phyloP scores from a whole-genome alignment of 75 land plant species.

The Ceratopteris richardii region DNA sequence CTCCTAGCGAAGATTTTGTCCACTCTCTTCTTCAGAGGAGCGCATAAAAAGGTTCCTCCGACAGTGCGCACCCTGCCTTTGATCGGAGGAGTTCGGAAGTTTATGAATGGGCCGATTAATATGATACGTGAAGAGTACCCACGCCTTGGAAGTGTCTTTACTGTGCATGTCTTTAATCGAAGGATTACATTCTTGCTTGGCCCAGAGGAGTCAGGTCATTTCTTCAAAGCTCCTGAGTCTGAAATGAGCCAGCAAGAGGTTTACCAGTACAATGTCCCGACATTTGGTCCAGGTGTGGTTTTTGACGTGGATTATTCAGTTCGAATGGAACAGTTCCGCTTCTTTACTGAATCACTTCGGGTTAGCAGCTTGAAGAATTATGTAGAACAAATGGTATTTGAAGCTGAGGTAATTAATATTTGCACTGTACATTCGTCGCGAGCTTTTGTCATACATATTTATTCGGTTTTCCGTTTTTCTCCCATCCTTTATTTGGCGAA shows the following conservation, averaged over 20 bases:
- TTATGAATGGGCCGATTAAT: conserved; percentile 76
- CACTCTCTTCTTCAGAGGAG: not conserved
- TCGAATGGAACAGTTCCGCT: conserved; percentile 96
- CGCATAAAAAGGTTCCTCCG: not conserved
- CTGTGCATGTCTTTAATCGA: conserved; percentile 49
- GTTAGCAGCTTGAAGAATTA: conserved; percentile 78
- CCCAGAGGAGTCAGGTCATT: conserved; percentile 87
- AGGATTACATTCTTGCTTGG: conserved; percentile 82
- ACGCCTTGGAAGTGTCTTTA: too few species aligned
- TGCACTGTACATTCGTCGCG: too few species aligned
- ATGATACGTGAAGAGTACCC: conserved; percentile 85
- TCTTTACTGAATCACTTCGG: conserved; percentile 86
- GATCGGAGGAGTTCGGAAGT: conserved; percentile 66
- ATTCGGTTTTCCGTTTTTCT: too few species aligned
- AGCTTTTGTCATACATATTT: too few species aligned
- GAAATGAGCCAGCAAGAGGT: too few species aligned
- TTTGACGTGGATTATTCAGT: too few species aligned
- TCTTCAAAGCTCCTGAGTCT: conserved; percentile 88
- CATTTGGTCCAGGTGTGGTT: too few species aligned
- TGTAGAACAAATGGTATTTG: conserved; percentile 82
- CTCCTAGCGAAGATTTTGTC: not conserved
- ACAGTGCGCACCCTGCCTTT: conserved; percentile 32
- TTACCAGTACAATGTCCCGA: too few species aligned
- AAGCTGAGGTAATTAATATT: conserved; percentile 62
- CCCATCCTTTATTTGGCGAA: too few species aligned